A percentile compares a stretch with the other conserved stretches of the same genome.
These are phyloP conservation scores for Aspergillus pseudotamarii DNA, from an alignment of 2,329 filamentous ascomycete genomes.

Conservation along the genomic window DNA sequence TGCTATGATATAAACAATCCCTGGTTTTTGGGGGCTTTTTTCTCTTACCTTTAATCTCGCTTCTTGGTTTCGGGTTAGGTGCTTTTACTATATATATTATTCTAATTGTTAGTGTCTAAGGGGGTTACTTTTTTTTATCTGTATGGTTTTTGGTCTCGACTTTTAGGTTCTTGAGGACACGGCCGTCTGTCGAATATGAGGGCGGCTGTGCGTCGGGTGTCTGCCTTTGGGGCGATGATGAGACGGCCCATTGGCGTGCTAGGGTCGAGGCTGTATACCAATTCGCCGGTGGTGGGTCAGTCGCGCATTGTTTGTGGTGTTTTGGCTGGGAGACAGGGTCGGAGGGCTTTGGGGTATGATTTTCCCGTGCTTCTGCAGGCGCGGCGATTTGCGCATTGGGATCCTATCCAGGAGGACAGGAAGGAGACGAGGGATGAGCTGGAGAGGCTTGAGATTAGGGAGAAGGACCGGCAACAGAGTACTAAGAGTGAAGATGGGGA, in stretches of 20 bases:
- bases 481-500: constrained; percentile 31
- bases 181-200: neutral
- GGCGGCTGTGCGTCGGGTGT: neutral
- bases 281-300: neutral
- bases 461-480: constrained; percentile 24
- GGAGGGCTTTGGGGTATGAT: neutral
- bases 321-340: neutral
- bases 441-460: constrained; percentile 33
- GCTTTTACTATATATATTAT: neutral
- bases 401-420: constrained; percentile 22
- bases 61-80: neutral
- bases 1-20: neutral
- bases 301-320: neutral
- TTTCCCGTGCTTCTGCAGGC: neutral
- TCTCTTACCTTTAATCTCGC: neutral
- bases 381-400: neutral
- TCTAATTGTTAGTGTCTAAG: neutral
- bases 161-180: neutral
- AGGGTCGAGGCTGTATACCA: neutral
- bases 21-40: neutral
- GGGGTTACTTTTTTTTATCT: neutral
- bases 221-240: neutral
- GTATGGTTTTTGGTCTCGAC: neutral
- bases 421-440: constrained; percentile 39
- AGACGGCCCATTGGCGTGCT: neutral